phyloP scores from a whole-genome alignment of 768 basidiomycete genomes.

The Trametes punicea region DNA sequence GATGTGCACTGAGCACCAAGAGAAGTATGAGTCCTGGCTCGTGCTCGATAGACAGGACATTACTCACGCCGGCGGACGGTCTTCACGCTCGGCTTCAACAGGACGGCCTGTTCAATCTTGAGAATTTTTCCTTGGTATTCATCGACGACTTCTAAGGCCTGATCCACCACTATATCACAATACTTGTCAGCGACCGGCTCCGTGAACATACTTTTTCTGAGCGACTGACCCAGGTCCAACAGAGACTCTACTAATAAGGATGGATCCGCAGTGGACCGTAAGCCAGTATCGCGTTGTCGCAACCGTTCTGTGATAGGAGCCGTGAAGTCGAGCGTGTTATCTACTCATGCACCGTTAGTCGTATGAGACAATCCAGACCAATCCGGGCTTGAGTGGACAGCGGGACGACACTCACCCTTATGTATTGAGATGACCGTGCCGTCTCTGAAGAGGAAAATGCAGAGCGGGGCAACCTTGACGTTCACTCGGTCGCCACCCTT shows the following conservation, averaged over 20 bases:
- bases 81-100: slow-evolving; percentile 58
- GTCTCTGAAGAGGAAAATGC: slow-evolving; percentile 64
- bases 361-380: not conserved
- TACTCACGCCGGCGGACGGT: slow-evolving; percentile 56
- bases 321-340: slow-evolving; percentile 45
- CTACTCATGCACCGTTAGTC: slow-evolving; percentile 20
- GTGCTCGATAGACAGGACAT: not conserved
- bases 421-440: slow-evolving; percentile 37
- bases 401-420: slow-evolving; percentile 1
- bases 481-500: slow-evolving; percentile 56
- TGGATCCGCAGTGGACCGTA: slow-evolving; percentile 62
- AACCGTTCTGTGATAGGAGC: slow-evolving; percentile 58
- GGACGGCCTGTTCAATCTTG: slow-evolving; percentile 55
- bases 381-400: not conserved
- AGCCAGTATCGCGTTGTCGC: slow-evolving; percentile 52
- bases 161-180: slow-evolving; percentile 54
- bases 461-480: slow-evolving; percentile 61
- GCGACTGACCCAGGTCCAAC: slow-evolving; percentile 48
- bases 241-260: slow-evolving; percentile 67
- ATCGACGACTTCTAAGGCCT: slow-evolving; percentile 64
- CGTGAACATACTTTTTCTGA: not conserved
- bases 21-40: not conserved
- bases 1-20: slow-evolving; percentile 56
- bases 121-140: slow-evolving; percentile 62
- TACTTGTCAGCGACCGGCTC: slow-evolving; percentile 19